phyloP scores from a whole-genome alignment of 2,329 filamentous ascomycete species.

The Fusarium papillatum region DNA sequence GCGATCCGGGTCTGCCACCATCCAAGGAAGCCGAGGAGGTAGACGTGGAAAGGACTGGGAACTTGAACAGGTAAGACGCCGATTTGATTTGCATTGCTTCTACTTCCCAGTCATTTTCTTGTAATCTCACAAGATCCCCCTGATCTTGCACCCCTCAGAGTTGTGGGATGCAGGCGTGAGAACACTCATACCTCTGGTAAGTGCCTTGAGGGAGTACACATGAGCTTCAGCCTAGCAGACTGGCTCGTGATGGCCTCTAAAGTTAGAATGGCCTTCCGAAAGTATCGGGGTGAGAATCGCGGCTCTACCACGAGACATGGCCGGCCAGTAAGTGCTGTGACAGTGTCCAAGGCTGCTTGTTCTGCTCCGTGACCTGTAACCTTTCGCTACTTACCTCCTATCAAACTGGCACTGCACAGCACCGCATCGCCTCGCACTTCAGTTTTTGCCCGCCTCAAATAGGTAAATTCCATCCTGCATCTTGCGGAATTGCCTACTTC shows the following conservation, averaged over 20 bases:
- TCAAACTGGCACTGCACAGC: slow-evolving; percentile 11
- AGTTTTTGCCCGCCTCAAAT: slow-evolving; percentile 2
- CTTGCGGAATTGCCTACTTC: background rate
- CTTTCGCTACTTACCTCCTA: slow-evolving; percentile 2
- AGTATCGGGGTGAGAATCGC: background rate
- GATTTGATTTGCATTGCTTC: slow-evolving; percentile 9
- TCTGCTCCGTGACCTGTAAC: slow-evolving; percentile 17
- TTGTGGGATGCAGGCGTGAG: slow-evolving; percentile 15
- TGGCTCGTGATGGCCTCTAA: background rate
- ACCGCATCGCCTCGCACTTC: background rate
- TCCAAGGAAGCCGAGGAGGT: slow-evolving; percentile 75
- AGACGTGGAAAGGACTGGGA: slow-evolving; percentile 85
- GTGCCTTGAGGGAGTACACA: background rate
- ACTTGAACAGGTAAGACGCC: slow-evolving; percentile 78
- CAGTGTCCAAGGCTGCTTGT: slow-evolving; percentile 17
- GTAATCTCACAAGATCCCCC: background rate
- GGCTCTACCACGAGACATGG: background rate
- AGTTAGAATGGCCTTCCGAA: background rate
- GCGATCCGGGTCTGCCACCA: slow-evolving; percentile 70
- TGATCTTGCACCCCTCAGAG: slow-evolving; percentile 3
- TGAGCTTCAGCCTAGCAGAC: slow-evolving; percentile 12
- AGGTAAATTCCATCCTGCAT: slow-evolving; percentile 7
- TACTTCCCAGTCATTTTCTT: background rate
- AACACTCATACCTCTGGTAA: background rate
- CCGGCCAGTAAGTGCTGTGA: slow-evolving; percentile 4